Conservation (phyloP, 1,284 basidiomycete genomes). For the Mycena sp. region DNA sequence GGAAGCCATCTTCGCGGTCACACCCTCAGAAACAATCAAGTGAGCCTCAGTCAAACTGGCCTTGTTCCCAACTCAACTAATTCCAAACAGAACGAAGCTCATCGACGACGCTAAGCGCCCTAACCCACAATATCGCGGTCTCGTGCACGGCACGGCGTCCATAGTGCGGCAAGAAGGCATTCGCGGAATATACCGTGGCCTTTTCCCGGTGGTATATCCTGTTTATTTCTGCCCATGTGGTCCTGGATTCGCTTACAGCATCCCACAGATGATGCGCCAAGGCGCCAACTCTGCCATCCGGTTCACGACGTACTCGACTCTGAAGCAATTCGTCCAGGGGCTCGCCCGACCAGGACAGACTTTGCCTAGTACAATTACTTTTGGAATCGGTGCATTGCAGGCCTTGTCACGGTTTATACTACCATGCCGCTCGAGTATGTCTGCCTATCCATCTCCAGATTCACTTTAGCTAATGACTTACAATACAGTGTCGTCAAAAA, state of each 20-base stretch:
- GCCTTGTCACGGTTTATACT: slow-evolving; percentile 93
- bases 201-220: slow-evolving; percentile 94
- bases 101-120: slow-evolving; percentile 93
- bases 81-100: slow-evolving; percentile 88
- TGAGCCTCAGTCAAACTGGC: slow-evolving; percentile 50
- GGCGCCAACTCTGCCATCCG: slow-evolving; percentile 96
- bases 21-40: slow-evolving; percentile 99
- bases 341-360: slow-evolving; percentile 85
- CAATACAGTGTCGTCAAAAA: slow-evolving; percentile 94
- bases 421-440: slow-evolving; percentile 95
- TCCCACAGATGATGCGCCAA: slow-evolving; percentile 90
- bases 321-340: slow-evolving; percentile 61
- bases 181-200: slow-evolving; percentile 87
- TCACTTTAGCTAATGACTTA: not conserved
- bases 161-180: slow-evolving; percentile 91
- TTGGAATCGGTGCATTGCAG: slow-evolving; percentile 95
- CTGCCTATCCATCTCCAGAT: not conserved
- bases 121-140: slow-evolving; percentile 87
- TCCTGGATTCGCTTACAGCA: slow-evolving; percentile 8
- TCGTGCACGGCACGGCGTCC: slow-evolving; percentile 84
- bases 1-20: slow-evolving; percentile 95
- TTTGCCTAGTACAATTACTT: slow-evolving; percentile 90
- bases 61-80: not conserved
- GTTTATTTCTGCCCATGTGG: not conserved
- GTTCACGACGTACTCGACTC: slow-evolving; percentile 72